Base-by-base conservation (phyloP, 352 stramenopile genomes). In the Pythium grandisporangium region DNA sequence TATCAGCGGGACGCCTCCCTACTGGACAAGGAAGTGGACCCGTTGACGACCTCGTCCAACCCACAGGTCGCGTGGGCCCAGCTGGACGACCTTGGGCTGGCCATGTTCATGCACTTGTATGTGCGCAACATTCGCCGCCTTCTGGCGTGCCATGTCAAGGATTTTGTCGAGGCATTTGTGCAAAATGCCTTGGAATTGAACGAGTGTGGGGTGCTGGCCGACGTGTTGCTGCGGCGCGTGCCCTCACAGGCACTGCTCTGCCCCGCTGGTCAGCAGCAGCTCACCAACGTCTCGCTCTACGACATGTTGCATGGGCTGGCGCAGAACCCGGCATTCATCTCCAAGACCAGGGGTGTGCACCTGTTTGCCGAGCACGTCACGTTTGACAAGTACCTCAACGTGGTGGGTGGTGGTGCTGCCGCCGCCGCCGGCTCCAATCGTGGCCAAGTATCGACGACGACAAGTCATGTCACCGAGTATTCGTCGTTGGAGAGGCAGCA, bases 41-140 rank as follows among this genome's bases (percentile, higher is more conserved):
- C 77, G 23, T 55, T 91, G 26, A 77, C 75, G 27, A 85, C 77
- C 12, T 75, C 65, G 20, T 91, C 77, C 19, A 68, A 79, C 46
- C 68, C 74, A 35, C 70, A 85, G 23, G 64, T 83, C 22, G 74
- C 77, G 7, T 91, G 77, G 76, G 66, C 67, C 35, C 73, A 90
- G 46, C 55, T 87, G 3, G 77, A 91, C 42, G 73, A 91, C 27
- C 69, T 68, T 53, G 74, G 76, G 13, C 56, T 91, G 14, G 70
- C 68, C 10, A 85, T 91, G 70, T 88, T 91, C 58, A 88, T 91
- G 71, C 77, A 91, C 46, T 42, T 91, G 45, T 91, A 91, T 57
- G 83, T 73, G 45, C 76, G 78, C 56, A 90, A 87, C 47, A 75
- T 89, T 42, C 76, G 79, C 2, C 71, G 75, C 0, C 55, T 93